Evolutionary conservation across 2,329 filamentous ascomycete species (phyloP).

Genomic region (Diplocarpon mali): DNA sequence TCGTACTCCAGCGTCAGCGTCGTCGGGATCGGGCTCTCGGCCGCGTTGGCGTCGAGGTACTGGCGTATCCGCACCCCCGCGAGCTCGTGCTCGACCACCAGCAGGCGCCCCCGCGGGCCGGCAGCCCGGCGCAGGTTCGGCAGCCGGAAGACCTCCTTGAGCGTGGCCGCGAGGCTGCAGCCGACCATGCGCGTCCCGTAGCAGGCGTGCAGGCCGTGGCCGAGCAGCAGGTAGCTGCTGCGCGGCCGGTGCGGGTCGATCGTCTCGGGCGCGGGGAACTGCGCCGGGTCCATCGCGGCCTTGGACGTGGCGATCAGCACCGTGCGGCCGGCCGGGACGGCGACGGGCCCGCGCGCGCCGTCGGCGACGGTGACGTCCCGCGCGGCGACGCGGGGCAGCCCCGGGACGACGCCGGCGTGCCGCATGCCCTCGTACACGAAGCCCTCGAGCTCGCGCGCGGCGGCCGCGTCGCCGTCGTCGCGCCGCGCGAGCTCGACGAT

Average conservation of each 20-base stretch:
- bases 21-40: slow-evolving; percentile 35
- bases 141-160: slow-evolving; percentile 35
- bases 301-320: slow-evolving; percentile 34
- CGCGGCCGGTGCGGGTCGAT: slow-evolving; percentile 33
- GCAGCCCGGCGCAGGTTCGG: slow-evolving; percentile 32
- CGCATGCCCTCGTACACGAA: slow-evolving; percentile 46
- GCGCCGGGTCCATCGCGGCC: slow-evolving; percentile 30
- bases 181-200: slow-evolving; percentile 32
- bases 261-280: slow-evolving; percentile 32
- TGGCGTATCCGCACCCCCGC: slow-evolving; percentile 36
- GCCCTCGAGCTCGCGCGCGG: slow-evolving; percentile 37
- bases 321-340: slow-evolving; percentile 34
- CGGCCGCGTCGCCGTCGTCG: slow-evolving; percentile 31
- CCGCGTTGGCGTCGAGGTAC: slow-evolving; percentile 37
- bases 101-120: slow-evolving; percentile 31
- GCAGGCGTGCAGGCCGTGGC: slow-evolving; percentile 32
- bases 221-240: slow-evolving; percentile 31
- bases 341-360: slow-evolving; percentile 35
- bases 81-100: slow-evolving; percentile 33
- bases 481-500: slow-evolving; percentile 36
- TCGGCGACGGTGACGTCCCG: slow-evolving; percentile 33
- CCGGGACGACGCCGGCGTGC: slow-evolving; percentile 39
- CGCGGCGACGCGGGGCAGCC: slow-evolving; percentile 38
- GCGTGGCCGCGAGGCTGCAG: slow-evolving; percentile 30
- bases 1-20: slow-evolving; percentile 34